Base-by-base conservation (phyloP, 1,284 basidiomycete species). In the Sphaerobolus stellatus region DNA sequence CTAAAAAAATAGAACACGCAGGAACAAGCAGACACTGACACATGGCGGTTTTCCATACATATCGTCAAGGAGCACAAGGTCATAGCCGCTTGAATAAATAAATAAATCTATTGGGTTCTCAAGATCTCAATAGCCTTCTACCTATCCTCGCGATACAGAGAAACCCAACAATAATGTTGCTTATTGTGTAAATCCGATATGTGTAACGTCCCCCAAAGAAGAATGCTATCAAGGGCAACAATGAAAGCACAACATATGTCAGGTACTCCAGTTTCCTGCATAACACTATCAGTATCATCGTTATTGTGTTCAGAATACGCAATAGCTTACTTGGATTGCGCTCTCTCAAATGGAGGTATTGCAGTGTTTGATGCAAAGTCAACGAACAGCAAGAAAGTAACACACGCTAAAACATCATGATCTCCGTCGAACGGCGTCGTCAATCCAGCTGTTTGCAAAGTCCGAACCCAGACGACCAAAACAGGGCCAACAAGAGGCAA, bases 391-490 rank as follows among this genome's bases (percentile, higher is more conserved):
- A 93, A 69, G 62, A 87, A 84, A 4, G 88, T 86, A 1, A 79
- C 75, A 13, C 86, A 80, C 50, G 82, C 81, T 29, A 88, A 59
- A 54, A 89, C 78, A 64, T 85, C 83, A 64, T 92, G 89, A 64
- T 94, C 90, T 0, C 87, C 86, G 52, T 85, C 80, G 61, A 90
- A 90, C 2, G 86, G 87, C 4, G 84, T 82, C 8, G 80, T 86
- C 38, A 81, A 74, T 1, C 88, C 88, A n/a, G 87, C 86, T 2
- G 85, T 88, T 18, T 79, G 73, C 8, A 92, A 68, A 50, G 94
- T 96, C 52, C 94, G 83, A 1, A 88, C 86, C 95, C 95, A 99
- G 0, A 97, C 93, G 1, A 84, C 84, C 18, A 98, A 75, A 5
- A 90, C 86, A 0, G 93, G 88, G 0, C 84, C 88, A 6, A 82